These are phyloP conservation scores for Solanum hybrid DNA, from an alignment of 305 asterid species.

Conservation along the genomic window DNA sequence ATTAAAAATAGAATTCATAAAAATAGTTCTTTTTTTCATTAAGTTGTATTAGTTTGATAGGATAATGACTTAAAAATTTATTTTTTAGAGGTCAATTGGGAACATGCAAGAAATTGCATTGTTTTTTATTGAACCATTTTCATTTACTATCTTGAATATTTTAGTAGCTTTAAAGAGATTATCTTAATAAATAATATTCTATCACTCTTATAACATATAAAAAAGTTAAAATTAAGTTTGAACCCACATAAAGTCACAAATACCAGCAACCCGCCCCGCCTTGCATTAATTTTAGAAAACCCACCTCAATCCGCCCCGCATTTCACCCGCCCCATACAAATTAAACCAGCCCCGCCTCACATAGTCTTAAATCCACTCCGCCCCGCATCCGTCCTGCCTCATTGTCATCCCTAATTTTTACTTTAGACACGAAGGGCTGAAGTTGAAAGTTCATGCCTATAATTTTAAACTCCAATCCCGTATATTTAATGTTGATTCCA, in stretches of 20 bases:
- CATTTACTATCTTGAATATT: no score
- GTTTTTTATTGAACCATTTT: no score
- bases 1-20: no score
- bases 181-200: no score
- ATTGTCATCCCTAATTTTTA: background rate
- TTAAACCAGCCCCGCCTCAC: background rate
- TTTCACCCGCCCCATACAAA: background rate
- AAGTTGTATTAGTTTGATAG: no score
- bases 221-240: background rate
- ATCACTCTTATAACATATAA: background rate
- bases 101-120: background rate
- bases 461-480: background rate
- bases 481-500: background rate
- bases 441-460: background rate
- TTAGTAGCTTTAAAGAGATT: no score
- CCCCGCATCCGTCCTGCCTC: background rate
- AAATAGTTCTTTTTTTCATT: no score
- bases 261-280: background rate
- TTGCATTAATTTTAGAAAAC: background rate
- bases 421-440: background rate
- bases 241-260: no score
- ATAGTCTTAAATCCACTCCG: background rate
- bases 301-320: no score
- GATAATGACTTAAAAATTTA: background rate
- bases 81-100: background rate